phyloP scores from a whole-genome alignment of 2,329 filamentous ascomycete genomes.

The Colletotrichum tropicicola region DNA sequence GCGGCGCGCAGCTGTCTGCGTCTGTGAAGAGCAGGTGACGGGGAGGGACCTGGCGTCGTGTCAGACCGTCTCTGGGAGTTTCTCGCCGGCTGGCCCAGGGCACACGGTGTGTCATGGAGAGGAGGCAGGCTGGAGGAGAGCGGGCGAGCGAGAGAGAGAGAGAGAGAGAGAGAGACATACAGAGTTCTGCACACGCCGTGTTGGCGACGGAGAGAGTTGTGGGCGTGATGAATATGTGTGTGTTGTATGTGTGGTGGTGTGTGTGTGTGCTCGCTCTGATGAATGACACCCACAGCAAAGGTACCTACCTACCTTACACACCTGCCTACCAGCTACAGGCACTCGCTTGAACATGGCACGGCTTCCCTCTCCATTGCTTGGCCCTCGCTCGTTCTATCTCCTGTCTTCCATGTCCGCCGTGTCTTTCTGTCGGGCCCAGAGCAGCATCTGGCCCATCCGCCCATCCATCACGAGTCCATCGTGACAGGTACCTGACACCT shows the following conservation, averaged over 20 bases:
- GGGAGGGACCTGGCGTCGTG: too few relatives aligned
- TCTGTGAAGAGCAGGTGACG: too few relatives aligned
- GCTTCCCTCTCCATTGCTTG: slow-evolving; percentile 9
- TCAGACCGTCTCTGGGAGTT: too few relatives aligned
- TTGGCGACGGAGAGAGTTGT: neutral
- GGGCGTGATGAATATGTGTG: neutral
- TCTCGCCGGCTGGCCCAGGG: too few relatives aligned
- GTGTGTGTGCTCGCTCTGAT: too few relatives aligned
- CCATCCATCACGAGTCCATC: slow-evolving; percentile 9
- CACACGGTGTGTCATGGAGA: too few relatives aligned
- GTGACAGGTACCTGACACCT: slow-evolving; percentile 24
- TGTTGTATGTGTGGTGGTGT: too few relatives aligned
- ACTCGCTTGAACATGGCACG: neutral
- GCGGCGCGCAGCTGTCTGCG: neutral
- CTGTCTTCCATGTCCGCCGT: neutral
- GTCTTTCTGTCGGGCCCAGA: neutral
- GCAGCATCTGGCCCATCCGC: slow-evolving; percentile 19
- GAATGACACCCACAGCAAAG: too few relatives aligned
- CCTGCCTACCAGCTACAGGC: too few relatives aligned
- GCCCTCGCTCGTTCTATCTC: neutral
- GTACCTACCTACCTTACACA: too few relatives aligned
- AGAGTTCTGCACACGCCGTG: neutral
- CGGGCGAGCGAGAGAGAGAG: neutral
- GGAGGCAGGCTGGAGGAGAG: neutral
- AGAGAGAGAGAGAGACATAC: neutral